Evolutionary conservation across 164 flowering plant genomes (phyloP).

Genomic region (Annona squamosa): DNA sequence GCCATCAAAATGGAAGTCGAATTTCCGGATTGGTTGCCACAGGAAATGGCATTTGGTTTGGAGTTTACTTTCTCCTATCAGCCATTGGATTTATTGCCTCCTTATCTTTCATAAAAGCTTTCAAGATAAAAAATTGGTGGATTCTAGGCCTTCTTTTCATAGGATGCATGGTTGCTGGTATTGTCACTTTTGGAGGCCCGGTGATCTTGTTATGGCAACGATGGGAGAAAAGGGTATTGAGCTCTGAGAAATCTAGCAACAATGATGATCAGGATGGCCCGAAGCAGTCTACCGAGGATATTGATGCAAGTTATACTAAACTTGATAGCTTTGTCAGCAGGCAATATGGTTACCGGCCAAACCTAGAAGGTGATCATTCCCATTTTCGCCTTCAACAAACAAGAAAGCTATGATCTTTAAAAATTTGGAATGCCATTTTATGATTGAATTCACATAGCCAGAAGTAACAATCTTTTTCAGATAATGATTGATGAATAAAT

Average conservation of each 20-base stretch:
- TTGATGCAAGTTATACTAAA: slow-evolving; percentile 13
- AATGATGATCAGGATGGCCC: slow-evolving; percentile 10
- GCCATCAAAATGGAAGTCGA: slow-evolving; percentile 24
- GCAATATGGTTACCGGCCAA: slow-evolving; percentile 65
- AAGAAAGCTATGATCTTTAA: background rate
- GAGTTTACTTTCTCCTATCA: slow-evolving; percentile 47
- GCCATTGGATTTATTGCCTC: slow-evolving; percentile 51
- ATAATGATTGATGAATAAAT: background rate
- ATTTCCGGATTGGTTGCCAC: slow-evolving; percentile 87
- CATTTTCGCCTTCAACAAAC: background rate
- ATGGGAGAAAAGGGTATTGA: slow-evolving; percentile 42
- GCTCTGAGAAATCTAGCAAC: slow-evolving; percentile 20
- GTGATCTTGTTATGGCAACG: slow-evolving; percentile 59
- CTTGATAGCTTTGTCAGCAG: slow-evolving; percentile 23
- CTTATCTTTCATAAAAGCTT: slow-evolving; percentile 45
- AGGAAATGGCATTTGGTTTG: slow-evolving; percentile 69
- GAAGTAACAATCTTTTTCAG: background rate
- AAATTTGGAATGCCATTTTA: background rate
- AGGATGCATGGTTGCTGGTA: slow-evolving; percentile 60
- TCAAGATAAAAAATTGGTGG: slow-evolving; percentile 50
- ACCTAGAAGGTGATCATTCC: slow-evolving; percentile 54
- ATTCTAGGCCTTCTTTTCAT: slow-evolving; percentile 67
- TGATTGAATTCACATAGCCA: background rate
- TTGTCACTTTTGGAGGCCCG: slow-evolving; percentile 62
- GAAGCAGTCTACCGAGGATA: slow-evolving; percentile 6